A percentile compares a stretch with the other conserved stretches of the same genome.
phyloP scores from a whole-genome alignment of 306 rosid species.

The cucumber (Cucumis sativus) region DNA sequence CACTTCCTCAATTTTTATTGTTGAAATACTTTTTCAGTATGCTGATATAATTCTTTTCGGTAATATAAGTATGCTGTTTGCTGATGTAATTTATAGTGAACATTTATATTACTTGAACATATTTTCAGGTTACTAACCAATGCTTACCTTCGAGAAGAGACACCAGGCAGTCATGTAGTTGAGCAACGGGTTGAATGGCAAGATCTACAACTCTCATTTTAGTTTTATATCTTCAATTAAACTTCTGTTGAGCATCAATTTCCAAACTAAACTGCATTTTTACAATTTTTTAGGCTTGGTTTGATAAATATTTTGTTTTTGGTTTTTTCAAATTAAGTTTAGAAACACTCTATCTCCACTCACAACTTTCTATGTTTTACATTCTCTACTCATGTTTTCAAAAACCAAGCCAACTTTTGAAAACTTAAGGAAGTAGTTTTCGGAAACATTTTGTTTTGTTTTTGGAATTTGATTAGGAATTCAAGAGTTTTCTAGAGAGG shows the following conservation, averaged over 20 bases:
- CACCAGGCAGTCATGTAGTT: conserved; percentile 95
- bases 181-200: conserved; percentile 99
- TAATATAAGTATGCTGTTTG: not conserved
- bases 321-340: too few relatives aligned
- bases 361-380: too few relatives aligned
- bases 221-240: not conserved
- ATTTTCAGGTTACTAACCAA: conserved; percentile 77
- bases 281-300: not conserved
- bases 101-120: conserved; percentile 9
- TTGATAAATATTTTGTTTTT: too few relatives aligned
- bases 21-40: not conserved
- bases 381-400: too few relatives aligned
- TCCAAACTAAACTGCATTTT: not conserved
- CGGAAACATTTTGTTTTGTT: too few relatives aligned
- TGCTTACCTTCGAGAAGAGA: conserved; percentile 93
- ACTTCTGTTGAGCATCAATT: not conserved
- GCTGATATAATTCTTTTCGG: not conserved
- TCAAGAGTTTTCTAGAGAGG: too few relatives aligned
- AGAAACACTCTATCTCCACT: too few relatives aligned
- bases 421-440: too few relatives aligned
- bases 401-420: too few relatives aligned
- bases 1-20: not conserved
- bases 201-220: conserved; percentile 13
- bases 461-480: too few relatives aligned
- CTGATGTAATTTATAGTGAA: conserved; percentile 7